Conservation (phyloP, 192 early-diverging fungal genomes). For the Rhizophagus prolifer region DNA sequence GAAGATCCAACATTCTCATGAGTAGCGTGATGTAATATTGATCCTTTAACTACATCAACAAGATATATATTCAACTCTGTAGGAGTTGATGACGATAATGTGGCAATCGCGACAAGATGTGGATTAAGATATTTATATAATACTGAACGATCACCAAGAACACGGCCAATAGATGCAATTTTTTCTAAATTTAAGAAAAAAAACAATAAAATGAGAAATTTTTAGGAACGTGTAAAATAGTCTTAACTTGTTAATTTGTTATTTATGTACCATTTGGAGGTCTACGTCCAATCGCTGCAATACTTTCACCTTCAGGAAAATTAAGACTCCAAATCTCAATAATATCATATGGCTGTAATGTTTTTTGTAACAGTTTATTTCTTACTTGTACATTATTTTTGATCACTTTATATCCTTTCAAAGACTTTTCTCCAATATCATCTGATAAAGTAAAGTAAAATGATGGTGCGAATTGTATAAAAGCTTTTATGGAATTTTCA, state of each 20-base stretch:
- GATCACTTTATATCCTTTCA: slow-evolving; percentile 57
- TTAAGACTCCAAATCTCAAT: slow-evolving; percentile 50
- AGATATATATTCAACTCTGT: slow-evolving; percentile 70
- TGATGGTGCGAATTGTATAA: slow-evolving; percentile 52
- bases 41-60: slow-evolving; percentile 86
- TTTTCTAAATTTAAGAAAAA: slow-evolving; percentile 39
- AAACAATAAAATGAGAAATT: not conserved
- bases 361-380: not conserved
- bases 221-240: not conserved
- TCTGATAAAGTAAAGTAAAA: slow-evolving; percentile 71
- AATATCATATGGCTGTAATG: not conserved
- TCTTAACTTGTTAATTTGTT: no score
- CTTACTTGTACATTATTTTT: slow-evolving; percentile 44
- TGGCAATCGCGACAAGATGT: slow-evolving; percentile 77
- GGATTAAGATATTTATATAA: slow-evolving; percentile 99
- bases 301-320: slow-evolving; percentile 56
- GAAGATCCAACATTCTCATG: slow-evolving; percentile 59
- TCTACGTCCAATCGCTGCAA: slow-evolving; percentile 44
- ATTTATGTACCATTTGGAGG: slow-evolving; percentile 33
- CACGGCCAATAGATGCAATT: slow-evolving; percentile 87
- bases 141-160: slow-evolving; percentile 91
- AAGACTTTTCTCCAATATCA: slow-evolving; percentile 42
- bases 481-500: slow-evolving; percentile 45
- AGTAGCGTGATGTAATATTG: slow-evolving; percentile 68
- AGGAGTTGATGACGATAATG: slow-evolving; percentile 41